Conservation (phyloP, 176 grass and related monocot genomes). For the Carex littledalei region DNA sequence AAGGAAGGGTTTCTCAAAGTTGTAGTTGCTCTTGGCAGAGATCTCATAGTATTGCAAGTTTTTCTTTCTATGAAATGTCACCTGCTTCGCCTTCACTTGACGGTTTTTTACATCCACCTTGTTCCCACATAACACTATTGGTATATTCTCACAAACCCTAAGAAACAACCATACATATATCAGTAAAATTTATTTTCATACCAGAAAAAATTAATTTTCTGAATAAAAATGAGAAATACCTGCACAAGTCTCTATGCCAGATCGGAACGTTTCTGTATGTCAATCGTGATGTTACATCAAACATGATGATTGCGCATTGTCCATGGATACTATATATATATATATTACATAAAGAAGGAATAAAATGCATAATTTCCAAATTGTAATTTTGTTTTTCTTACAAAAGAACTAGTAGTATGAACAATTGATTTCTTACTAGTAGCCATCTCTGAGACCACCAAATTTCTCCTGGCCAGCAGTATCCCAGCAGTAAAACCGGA, state of each 20-base stretch:
- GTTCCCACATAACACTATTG: slow-evolving; percentile 76
- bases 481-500: slow-evolving; percentile 89
- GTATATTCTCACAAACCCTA: slow-evolving; percentile 91
- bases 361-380: not conserved
- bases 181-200: not conserved
- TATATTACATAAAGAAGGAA: not conserved
- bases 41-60: slow-evolving; percentile 96
- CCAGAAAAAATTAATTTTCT: not conserved
- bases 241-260: slow-evolving; percentile 87
- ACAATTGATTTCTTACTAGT: slow-evolving; percentile 57
- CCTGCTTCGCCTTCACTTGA: slow-evolving; percentile 86
- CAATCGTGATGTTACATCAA: slow-evolving; percentile 79
- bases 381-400: not conserved
- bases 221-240: slow-evolving; percentile 26
- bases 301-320: slow-evolving; percentile 87
- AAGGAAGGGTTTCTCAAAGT: slow-evolving; percentile 92
- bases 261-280: slow-evolving; percentile 91
- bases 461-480: slow-evolving; percentile 89
- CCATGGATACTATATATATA: slow-evolving; percentile 53
- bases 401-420: not conserved
- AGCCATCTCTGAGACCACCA: slow-evolving; percentile 78
- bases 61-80: slow-evolving; percentile 88
- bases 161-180: not conserved
- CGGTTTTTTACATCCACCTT: slow-evolving; percentile 88
- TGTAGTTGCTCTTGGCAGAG: slow-evolving; percentile 95